These are phyloP conservation scores for Dioscorea dumetorum DNA, from an alignment of 106 monocot genomes.

Conservation along the genomic window DNA sequence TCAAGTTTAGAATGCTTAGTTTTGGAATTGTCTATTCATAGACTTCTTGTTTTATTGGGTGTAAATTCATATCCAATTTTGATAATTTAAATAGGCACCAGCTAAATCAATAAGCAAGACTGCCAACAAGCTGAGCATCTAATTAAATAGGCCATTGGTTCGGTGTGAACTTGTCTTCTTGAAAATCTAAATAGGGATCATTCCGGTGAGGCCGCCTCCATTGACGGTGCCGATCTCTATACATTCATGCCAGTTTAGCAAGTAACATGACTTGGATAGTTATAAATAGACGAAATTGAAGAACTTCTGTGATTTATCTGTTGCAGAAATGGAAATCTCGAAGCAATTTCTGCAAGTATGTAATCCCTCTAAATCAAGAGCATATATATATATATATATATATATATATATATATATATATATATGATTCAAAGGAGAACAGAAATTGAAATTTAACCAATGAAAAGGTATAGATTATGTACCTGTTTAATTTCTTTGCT, in stretches of 20 bases:
- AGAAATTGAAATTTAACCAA: too few species aligned
- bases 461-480: neutral
- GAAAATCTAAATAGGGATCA: neutral
- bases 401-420: too few species aligned
- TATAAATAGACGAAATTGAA: neutral
- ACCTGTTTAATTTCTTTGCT: constrained; percentile 29
- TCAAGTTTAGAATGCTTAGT: too few species aligned
- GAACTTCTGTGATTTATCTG: neutral
- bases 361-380: constrained; percentile 24
- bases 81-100: too few species aligned
- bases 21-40: too few species aligned
- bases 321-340: neutral
- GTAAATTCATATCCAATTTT: too few species aligned
- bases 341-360: constrained; percentile 21
- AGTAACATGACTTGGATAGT: neutral
- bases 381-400: too few species aligned
- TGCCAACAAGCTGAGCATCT: neutral
- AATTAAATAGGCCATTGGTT: neutral
- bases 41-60: too few species aligned
- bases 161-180: neutral
- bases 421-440: too few species aligned
- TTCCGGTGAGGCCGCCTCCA: too few species aligned
- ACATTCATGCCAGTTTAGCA: neutral
- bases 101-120: neutral
- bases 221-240: too few species aligned